These are phyloP conservation scores for Saccharomycopsis microspora DNA, from an alignment of 805 yeast genomes.

Conservation along the genomic window DNA sequence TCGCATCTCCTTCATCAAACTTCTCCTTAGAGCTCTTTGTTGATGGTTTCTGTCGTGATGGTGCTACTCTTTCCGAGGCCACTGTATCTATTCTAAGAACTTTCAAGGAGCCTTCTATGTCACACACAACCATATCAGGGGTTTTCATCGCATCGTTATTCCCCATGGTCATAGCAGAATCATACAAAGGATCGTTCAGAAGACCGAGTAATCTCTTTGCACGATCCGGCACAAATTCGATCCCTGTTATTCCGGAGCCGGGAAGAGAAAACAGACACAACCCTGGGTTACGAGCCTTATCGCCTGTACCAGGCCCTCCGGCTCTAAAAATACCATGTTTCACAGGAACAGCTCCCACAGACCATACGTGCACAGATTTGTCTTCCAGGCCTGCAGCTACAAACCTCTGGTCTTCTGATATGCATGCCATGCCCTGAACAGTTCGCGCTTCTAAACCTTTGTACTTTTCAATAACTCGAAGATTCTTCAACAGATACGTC, in stretches of 20 bases:
- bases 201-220: conserved; percentile 55
- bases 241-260: conserved; percentile 60
- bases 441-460: conserved; percentile 65
- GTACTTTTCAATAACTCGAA: conserved; percentile 50
- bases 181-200: conserved; percentile 74
- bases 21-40: not conserved
- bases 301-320: conserved; percentile 20
- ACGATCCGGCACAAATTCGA: conserved; percentile 63
- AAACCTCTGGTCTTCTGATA: conserved; percentile 43
- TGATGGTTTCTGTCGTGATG: not conserved
- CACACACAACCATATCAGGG: conserved; percentile 62
- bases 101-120: conserved; percentile 58
- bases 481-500: conserved; percentile 43
- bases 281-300: conserved; percentile 39
- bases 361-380: conserved; percentile 81
- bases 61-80: conserved; percentile 17
- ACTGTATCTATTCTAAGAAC: conserved; percentile 78
- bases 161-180: conserved; percentile 26
- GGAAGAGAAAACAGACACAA: conserved; percentile 72
- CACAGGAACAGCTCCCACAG: conserved; percentile 21
- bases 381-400: conserved; percentile 80
- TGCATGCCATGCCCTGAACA: conserved; percentile 57
- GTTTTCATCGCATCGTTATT: conserved; percentile 13
- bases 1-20: too few species aligned
- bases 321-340: not conserved